Evolutionary conservation across 2,329 filamentous ascomycete genomes (phyloP).

Genomic region (Dactylella cylindrospora): DNA sequence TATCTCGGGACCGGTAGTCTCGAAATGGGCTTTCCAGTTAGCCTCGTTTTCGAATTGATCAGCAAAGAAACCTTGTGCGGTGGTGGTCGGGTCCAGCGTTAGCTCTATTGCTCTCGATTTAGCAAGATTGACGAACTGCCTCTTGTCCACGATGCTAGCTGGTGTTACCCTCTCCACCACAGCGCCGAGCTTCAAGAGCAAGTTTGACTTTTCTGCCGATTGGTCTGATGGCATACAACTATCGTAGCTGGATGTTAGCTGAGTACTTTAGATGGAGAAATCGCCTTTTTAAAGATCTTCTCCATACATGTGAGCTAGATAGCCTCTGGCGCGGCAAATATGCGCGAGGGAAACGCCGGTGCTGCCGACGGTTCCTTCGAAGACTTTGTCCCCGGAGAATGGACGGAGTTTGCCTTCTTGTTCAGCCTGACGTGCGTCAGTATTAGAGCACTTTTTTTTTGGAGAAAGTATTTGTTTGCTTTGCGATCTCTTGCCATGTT

Average conservation of each 20-base stretch:
- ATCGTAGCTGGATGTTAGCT: conserved; percentile 44
- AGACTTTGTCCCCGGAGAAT: conserved; percentile 85
- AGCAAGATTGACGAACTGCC: conserved; percentile 93
- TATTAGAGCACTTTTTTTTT: conserved; percentile 6
- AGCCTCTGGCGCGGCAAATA: conserved; percentile 82
- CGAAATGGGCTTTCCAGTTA: conserved; percentile 83
- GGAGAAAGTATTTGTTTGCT: background rate
- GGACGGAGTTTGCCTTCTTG: conserved; percentile 72
- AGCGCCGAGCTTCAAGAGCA: conserved; percentile 85
- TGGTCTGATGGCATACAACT: conserved; percentile 94
- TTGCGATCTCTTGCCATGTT: background rate
- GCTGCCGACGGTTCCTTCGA: conserved; percentile 94
- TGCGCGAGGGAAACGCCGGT: conserved; percentile 94
- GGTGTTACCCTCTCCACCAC: conserved; percentile 88
- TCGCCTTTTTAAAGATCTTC: too few species aligned
- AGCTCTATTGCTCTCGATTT: conserved; percentile 74
- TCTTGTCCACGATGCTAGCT: conserved; percentile 87
- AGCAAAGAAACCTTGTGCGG: conserved; percentile 83
- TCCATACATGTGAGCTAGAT: conserved; percentile 79
- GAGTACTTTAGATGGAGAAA: too few species aligned
- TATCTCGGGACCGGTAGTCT: conserved; percentile 86
- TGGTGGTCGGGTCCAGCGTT: conserved; percentile 60
- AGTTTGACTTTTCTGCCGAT: conserved; percentile 80
- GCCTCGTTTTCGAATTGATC: conserved; percentile 92
- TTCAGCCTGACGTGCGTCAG: conserved; percentile 64